Base-by-base conservation (phyloP, 352 stramenopile genomes). In the Globisporangium sylvaticum region DNA sequence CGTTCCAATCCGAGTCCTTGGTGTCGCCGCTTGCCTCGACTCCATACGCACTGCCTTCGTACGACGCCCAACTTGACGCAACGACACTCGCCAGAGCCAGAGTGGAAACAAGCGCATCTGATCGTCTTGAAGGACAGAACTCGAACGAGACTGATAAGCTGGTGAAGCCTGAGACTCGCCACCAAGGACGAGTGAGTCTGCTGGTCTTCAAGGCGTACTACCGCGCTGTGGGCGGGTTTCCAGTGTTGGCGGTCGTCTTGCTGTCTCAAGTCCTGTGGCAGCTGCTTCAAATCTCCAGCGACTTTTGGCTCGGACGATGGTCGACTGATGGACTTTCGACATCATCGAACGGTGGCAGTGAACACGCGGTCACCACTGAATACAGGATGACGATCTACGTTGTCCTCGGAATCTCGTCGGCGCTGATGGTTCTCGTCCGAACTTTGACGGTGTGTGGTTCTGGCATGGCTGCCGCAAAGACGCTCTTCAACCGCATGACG, bases 241-340 rank as follows among this genome's bases (percentile, higher is more conserved):
- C 65, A 1, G 66, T 85, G 14, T 55, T 80, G 1, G 37, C 67
- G 34, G 14, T 79, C 12, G 65, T 88, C 15, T 50, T 88, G 22
- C 54, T 81, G 34, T 79, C 83, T 3, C 97, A 94, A 62, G 64
- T 77, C 4, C 27, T 82, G 9, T 94, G 87, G 66, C 89, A 98
- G 64, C 73, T 56, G 12, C 62, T 97, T 2, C 81, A 85, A 61
- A 83, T 98, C n/a, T 56, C 72, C 7, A 94, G 85, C n/a, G 91
- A 92, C 62, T 98, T 92, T 72, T 98, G 91, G 87, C 69, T 98
- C 12, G 90, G 90, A 7, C 80, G 80, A 37, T 98, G 94, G 91
- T 89, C 91, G 1, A 79, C 58, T 18, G 65, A 85, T 48, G 69
- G 55, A 60, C 81, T 98, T 71, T 72, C 64, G 25, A 44, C 25